These are phyloP conservation scores for Panus rudis DNA, from an alignment of 768 basidiomycete species.

Conservation along the genomic window DNA sequence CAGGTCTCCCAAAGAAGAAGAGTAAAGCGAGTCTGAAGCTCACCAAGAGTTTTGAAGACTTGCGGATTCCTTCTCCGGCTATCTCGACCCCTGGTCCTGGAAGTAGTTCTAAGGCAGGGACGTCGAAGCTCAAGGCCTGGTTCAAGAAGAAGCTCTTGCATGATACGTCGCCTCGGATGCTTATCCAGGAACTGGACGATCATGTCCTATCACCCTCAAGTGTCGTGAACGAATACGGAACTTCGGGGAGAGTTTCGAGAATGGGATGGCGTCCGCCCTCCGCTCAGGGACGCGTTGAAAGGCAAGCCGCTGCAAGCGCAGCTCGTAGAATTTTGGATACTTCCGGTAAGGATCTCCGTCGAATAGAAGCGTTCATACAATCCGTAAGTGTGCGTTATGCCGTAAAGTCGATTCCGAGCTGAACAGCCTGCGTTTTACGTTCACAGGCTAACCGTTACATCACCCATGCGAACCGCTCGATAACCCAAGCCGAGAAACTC, in stretches of 20 bases:
- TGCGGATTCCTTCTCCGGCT: background rate
- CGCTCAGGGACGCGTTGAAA: too few species aligned
- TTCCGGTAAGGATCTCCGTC: constrained; percentile 48
- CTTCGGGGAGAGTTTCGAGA: too few species aligned
- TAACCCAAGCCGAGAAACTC: constrained; percentile 50
- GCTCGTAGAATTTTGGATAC: constrained; percentile 35
- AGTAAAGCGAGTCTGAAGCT: background rate
- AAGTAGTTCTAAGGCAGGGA: constrained; percentile 5
- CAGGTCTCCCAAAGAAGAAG: background rate
- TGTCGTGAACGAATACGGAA: too few species aligned
- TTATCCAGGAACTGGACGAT: constrained; percentile 5
- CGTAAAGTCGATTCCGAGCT: background rate
- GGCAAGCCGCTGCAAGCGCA: background rate
- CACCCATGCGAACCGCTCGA: constrained; percentile 45
- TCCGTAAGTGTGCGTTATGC: constrained; percentile 33
- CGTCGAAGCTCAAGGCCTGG: constrained; percentile 56
- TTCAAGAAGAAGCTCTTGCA: constrained; percentile 49
- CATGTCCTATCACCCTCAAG: too few species aligned
- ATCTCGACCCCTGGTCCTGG: constrained; percentile 5
- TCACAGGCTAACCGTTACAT: constrained; percentile 51
- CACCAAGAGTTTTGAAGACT: constrained; percentile 7
- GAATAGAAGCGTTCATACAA: constrained; percentile 46
- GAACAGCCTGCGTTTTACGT: background rate
- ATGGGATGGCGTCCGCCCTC: too few species aligned
- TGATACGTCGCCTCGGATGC: constrained; percentile 26